A percentile compares a stretch with the other conserved stretches of the same genome.
Evolutionary conservation across 768 basidiomycete genomes (phyloP).

Genomic region (Pisolithus marmoratus): DNA sequence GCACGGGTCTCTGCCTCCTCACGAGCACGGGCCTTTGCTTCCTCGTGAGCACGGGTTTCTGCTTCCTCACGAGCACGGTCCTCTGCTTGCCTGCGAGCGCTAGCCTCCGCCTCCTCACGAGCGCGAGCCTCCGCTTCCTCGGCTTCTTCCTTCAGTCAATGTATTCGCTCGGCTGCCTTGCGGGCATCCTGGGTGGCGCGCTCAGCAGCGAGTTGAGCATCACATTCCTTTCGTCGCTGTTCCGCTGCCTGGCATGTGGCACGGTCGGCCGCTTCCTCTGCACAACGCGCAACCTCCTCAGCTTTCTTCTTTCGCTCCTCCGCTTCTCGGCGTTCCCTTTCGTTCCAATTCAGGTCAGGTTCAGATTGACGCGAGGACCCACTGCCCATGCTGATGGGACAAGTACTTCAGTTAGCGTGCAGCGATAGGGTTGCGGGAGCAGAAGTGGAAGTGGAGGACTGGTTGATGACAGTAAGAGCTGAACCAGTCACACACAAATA

Average conservation of each 20-base stretch:
- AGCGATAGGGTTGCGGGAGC: no score
- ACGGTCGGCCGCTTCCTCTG: constrained; percentile 18
- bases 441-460: no score
- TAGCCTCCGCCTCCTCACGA: constrained; percentile 11
- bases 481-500: no score
- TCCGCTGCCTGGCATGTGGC: constrained; percentile 18
- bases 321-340: constrained; percentile 10
- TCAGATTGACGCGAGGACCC: constrained; percentile 19
- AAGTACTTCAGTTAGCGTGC: no score
- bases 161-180: constrained; percentile 19
- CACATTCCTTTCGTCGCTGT: constrained; percentile 9
- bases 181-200: constrained; percentile 19
- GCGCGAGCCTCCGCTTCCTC: constrained; percentile 13
- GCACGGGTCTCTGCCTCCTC: no score
- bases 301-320: constrained; percentile 14
- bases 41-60: no score
- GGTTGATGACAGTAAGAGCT: no score
- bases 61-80: no score
- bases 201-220: constrained; percentile 15
- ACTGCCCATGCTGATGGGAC: constrained; percentile 16
- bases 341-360: constrained; percentile 16
- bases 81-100: no score
- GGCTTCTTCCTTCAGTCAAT: constrained; percentile 1
- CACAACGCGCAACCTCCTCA: constrained; percentile 16
- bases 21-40: no score